A percentile compares a stretch with the other conserved stretches of the same genome.
Conservation (phyloP, 495 filamentous ascomycete genomes). For the Margaritispora aquatica region DNA sequence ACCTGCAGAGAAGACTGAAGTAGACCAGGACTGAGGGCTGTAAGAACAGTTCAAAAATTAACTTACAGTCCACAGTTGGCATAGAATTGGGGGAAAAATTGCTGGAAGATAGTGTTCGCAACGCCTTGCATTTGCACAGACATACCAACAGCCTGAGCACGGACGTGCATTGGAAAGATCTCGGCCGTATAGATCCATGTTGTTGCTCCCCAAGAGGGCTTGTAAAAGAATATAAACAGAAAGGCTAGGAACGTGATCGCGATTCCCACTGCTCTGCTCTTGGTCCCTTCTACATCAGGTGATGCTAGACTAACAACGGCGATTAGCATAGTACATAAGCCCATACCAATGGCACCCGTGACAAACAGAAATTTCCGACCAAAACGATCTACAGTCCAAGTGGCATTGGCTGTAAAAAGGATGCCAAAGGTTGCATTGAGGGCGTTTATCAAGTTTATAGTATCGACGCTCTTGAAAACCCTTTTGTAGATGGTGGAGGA, state of each 20-base stretch:
- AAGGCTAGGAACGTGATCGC: conserved; percentile 56
- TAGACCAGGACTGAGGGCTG: no score
- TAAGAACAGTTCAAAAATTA: no score
- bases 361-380: conserved; percentile 51
- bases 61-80: conserved; percentile 32
- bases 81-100: conserved; percentile 59
- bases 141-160: conserved; percentile 64
- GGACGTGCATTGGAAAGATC: conserved; percentile 61
- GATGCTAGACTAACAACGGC: conserved; percentile 55
- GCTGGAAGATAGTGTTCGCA: conserved; percentile 56
- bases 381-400: conserved; percentile 56
- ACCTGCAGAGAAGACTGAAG: no score
- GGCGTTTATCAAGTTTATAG: conserved; percentile 44
- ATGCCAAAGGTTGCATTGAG: conserved; percentile 75
- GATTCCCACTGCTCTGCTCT: conserved; percentile 52
- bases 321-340: conserved; percentile 49
- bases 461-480: conserved; percentile 35
- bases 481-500: conserved; percentile 59
- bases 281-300: conserved; percentile 35
- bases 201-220: conserved; percentile 62
- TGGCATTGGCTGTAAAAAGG: conserved; percentile 63
- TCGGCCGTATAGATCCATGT: conserved; percentile 65
- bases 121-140: conserved; percentile 57
- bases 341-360: conserved; percentile 51
- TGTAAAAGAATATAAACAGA: conserved; percentile 64